A percentile compares a stretch with the other conserved stretches of the same genome.
phyloP scores from a whole-genome alignment of 306 rosid genomes.

The Neltuma alba region DNA sequence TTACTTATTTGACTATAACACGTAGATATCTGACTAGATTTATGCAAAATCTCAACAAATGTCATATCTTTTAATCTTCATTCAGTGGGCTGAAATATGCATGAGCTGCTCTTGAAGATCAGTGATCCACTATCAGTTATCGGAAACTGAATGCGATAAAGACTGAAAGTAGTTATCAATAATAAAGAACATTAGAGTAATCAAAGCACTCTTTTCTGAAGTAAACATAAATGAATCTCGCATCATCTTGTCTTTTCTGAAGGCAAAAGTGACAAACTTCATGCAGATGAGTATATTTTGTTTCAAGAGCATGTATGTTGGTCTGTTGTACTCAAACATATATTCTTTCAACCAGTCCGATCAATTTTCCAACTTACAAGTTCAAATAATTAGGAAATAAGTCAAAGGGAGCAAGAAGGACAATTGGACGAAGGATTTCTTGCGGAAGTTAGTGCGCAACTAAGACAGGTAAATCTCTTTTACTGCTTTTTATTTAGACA shows the following conservation, averaged over 20 bases:
- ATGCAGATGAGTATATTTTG: neutral
- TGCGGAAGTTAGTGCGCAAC: slow-evolving; percentile 90
- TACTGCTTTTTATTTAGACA: slow-evolving; percentile 20
- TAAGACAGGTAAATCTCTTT: slow-evolving; percentile 72
- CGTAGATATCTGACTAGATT: slow-evolving; percentile 1
- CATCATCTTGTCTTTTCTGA: slow-evolving; percentile 18
- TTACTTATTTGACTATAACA: neutral
- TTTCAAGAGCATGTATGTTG: slow-evolving; percentile 19
- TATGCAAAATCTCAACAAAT: slow-evolving; percentile 15
- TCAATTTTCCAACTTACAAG: slow-evolving; percentile 26
- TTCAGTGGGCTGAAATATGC: slow-evolving; percentile 6
- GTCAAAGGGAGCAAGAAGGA: slow-evolving; percentile 80
- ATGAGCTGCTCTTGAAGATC: slow-evolving; percentile 5
- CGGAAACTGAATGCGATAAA: slow-evolving; percentile 22
- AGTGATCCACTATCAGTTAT: slow-evolving; percentile 18
- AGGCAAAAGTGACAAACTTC: slow-evolving; percentile 28
- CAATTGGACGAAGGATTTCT: slow-evolving; percentile 92
- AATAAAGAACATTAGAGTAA: slow-evolving; percentile 21
- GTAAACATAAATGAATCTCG: slow-evolving; percentile 12
- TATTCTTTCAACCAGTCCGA: slow-evolving; percentile 4
- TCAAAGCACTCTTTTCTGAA: too few relatives aligned
- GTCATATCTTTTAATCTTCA: slow-evolving; percentile 1
- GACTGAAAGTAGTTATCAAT: slow-evolving; percentile 18
- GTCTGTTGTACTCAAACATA: slow-evolving; percentile 6
- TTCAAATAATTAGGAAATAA: slow-evolving; percentile 64